Base-by-base conservation (phyloP, 805 yeast genomes). In the Diddensiella transvaalensis region DNA sequence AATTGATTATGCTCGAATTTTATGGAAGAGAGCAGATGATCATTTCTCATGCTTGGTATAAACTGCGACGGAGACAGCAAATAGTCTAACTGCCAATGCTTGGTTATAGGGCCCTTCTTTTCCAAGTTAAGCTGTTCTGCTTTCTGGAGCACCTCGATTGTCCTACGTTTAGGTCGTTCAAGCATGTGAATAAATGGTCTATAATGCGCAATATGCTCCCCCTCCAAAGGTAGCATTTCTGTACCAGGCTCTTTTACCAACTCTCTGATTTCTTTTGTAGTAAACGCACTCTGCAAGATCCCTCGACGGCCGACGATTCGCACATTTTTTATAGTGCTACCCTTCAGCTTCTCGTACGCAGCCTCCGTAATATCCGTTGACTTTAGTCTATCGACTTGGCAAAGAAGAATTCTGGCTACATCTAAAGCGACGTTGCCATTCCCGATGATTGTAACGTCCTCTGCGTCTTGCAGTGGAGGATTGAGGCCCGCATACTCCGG, bases 371-470 rank as follows among this genome's bases (percentile, higher is more conserved):
- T 83, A 66, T 93, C 99, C 0, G 96, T 91, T 0, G 67, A 56
- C 1, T 69, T 50, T 80, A 96, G 81, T 46, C 78, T 75, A 1
- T 69, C 69, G 1, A 72, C 65, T 0, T 83, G 78, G 3, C 83
- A 81, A 48, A 90, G 65, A 29, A 93, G 68, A 1, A 93, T 73
- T 46, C 99, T 71, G 0, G 96, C 88, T 3, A 93, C 80, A 63
- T 93, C 99, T 51, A 93, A 69, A 0, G 98, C 96, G 15, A 93
- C 99, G 62, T 93, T 93, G 40, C 99, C 99, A 65, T 90, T 91
- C 4, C 99, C 99, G n/a, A 93, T 77, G 26, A 93, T 83, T 0
- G 85, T 79, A 1, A 88, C 96, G 33, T 75, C 72, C 51, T 77
- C 75, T 2, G 82, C 82, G 24, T 75, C 67, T 2, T 74, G 73